These are phyloP conservation scores for Saccharomycopsis malanga DNA, from an alignment of 805 yeast genomes.

Conservation along the genomic window DNA sequence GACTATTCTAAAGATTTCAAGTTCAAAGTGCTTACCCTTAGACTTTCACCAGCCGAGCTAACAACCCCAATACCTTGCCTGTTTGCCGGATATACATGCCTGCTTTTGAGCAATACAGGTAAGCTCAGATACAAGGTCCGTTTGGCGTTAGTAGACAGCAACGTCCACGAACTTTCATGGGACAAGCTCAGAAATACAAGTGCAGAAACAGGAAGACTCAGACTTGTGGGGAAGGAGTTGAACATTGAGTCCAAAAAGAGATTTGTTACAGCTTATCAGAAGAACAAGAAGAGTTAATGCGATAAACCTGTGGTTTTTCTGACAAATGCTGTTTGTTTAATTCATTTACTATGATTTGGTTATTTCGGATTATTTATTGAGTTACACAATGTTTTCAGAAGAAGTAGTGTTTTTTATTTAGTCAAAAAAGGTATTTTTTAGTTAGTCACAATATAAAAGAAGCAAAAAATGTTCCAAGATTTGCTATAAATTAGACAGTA, in stretches of 20 bases:
- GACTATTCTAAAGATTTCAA: not conserved
- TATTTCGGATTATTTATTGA: not conserved
- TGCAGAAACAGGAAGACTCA: slow-evolving; percentile 13
- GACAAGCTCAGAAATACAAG: slow-evolving; percentile 2
- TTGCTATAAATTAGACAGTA: no score
- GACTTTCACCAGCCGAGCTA: slow-evolving; percentile 9
- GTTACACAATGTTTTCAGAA: no score
- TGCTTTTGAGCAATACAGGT: not conserved
- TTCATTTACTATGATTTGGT: not conserved
- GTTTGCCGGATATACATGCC: not conserved
- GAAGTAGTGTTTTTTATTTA: no score
- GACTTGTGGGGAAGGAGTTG: slow-evolving; percentile 14
- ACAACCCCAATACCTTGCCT: slow-evolving; percentile 18
- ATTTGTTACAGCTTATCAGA: slow-evolving; percentile 1
- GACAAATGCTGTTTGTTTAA: not conserved
- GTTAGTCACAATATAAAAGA: no score
- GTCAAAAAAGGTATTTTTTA: no score
- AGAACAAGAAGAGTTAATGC: not conserved
- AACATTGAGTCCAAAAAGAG: not conserved
- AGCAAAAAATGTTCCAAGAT: no score
- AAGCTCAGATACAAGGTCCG: slow-evolving; percentile 5
- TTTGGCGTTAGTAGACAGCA: slow-evolving; percentile 5
- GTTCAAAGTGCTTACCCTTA: slow-evolving; percentile 11
- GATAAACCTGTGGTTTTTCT: not conserved
- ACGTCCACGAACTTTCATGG: not conserved